These are phyloP conservation scores for Pharnaceum exiguum DNA, from an alignment of 148 eudicot species.

Conservation along the genomic window DNA sequence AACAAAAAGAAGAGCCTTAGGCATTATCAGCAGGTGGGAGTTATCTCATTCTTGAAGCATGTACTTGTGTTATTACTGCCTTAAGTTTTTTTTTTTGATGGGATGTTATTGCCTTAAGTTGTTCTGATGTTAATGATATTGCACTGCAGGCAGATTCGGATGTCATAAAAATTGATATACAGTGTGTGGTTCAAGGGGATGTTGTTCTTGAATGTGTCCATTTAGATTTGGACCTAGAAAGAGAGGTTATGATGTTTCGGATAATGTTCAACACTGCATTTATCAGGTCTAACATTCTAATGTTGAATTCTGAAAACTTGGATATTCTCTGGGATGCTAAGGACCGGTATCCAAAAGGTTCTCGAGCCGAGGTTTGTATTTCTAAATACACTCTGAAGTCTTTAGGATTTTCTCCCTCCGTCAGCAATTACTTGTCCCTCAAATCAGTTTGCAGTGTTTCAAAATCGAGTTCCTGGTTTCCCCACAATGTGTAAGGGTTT, in stretches of 20 bases:
- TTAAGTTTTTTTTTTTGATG: no score
- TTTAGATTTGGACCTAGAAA: conserved; percentile 81
- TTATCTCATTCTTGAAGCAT: not conserved
- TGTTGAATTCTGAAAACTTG: conserved; percentile 84
- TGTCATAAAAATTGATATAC: conserved; percentile 91
- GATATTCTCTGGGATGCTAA: conserved; percentile 98
- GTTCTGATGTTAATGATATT: conserved; percentile 12
- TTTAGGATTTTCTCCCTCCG: no score
- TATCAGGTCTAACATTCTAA: conserved; percentile 89
- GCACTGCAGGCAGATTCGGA: conserved; percentile 86
- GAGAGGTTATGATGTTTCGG: conserved; percentile 99
- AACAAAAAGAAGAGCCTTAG: conserved; percentile 79
- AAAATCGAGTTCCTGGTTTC: no score
- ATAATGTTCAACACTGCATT: conserved; percentile 97
- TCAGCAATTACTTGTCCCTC: no score
- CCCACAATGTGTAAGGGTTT: no score
- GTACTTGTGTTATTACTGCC: not conserved
- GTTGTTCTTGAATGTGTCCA: conserved; percentile 95
- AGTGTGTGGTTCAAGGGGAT: conserved; percentile 97
- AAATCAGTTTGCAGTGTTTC: no score
- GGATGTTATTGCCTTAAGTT: conserved; percentile 8
- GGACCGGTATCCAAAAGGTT: conserved; percentile 88
- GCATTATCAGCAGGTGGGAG: conserved; percentile 70
- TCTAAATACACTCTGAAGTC: not conserved
- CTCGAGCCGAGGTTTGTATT: conserved; percentile 80